Evolutionary conservation across 2,329 filamentous ascomycete species (phyloP).

Genomic region (Venturia nashicola): DNA sequence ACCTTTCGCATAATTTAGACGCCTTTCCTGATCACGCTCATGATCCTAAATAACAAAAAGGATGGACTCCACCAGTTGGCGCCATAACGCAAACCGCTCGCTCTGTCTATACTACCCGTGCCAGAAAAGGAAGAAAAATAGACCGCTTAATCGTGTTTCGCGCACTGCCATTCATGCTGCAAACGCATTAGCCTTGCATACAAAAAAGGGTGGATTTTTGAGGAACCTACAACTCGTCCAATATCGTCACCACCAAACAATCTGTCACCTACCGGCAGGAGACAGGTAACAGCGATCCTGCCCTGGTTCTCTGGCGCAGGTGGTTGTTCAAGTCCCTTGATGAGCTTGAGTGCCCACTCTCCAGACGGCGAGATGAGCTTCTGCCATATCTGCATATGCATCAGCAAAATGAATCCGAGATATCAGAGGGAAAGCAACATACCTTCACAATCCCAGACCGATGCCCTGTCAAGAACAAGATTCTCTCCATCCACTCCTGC

Average conservation of each 20-base stretch:
- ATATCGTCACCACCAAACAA: conserved; percentile 94
- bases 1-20: neutral
- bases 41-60: neutral
- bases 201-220: neutral
- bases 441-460: conserved; percentile 55
- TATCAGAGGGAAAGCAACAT: neutral
- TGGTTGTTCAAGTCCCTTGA: conserved; percentile 71
- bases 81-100: neutral
- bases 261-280: conserved; percentile 67
- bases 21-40: neutral
- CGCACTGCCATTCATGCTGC: conserved; percentile 3
- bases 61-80: neutral
- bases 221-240: conserved; percentile 67
- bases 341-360: conserved; percentile 62
- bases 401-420: neutral
- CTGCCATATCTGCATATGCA: conserved; percentile 38
- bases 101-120: too few species aligned
- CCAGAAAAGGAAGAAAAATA: neutral
- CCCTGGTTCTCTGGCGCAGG: conserved; percentile 54
- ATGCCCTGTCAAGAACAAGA: conserved; percentile 83
- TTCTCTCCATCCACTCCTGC: conserved; percentile 83
- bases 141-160: conserved; percentile 3
- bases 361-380: conserved; percentile 36
- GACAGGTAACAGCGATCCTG: conserved; percentile 65
- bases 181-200: neutral